Evolutionary conservation across 305 asterid species (phyloP), one percentile per base, ranked within the genome.

Genomic region (Salvia sclarea): DNA sequence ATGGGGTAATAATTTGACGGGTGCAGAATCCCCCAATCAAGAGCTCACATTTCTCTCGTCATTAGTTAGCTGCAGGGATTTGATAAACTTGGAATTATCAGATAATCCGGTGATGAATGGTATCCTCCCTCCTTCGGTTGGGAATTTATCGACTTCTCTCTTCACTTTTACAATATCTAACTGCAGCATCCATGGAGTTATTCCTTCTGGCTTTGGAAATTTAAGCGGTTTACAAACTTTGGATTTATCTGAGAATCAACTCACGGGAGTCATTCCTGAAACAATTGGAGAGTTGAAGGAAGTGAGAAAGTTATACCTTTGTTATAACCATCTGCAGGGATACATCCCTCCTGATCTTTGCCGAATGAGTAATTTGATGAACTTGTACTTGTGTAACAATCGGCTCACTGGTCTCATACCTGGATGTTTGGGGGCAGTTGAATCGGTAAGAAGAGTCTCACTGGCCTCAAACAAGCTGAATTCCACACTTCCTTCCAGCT

Each of bases 1-100:
- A 13, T 52, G 49, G 37, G 56, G 0, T 8, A 76, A 81, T 20
- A 72, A 76, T 30, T 61, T 82, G 16, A 64, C 58, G 0, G 56
- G 71, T 24, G 76, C 49, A 10, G 35, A 44, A 8, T 12, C 74
- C 16, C 68, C 28, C 0, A 12, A 11, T 16, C 43, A 20, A 2
- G 77, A 76, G 18, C 30, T 78, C 18, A 17, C 35, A 7, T 78
- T 81, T 53, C 7, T 81, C 28, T 9, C 81, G 58, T 70, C 72
- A 4, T 57, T 82, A 2, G 35, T 77, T 9, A 66, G 70, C 14
- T 79, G 83, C 41, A 56, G 49, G 30, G 0, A 66, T 31, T 61
- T 79, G 75, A 10, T 22, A 17, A 0, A 0, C 0, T 20, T 79
- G 28, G 76, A 24, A 3, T 9, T 64, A 8, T 61, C 61, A 5